Conservation (phyloP, 176 grass and related monocot genomes). For the Dactylis glomerata region DNA sequence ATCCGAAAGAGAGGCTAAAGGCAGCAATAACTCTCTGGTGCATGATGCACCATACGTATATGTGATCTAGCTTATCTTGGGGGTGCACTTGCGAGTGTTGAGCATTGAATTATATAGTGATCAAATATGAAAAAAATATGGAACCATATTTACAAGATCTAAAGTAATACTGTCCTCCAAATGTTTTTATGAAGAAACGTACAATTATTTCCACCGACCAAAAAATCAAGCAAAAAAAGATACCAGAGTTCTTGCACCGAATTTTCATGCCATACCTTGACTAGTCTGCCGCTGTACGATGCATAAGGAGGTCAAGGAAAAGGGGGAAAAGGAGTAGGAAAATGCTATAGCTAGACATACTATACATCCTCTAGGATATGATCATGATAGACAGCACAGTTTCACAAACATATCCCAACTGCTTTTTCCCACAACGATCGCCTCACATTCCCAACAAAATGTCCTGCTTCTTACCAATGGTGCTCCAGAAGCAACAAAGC, state of each 20-base stretch:
- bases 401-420: background rate
- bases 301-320: background rate
- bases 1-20: background rate
- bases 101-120: background rate
- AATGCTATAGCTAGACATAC: background rate
- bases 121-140: background rate
- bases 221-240: background rate
- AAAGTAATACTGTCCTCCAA: background rate
- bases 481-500: conserved; percentile 19
- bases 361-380: background rate
- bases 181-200: background rate
- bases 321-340: background rate
- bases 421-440: conserved; percentile 3
- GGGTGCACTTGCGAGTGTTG: background rate
- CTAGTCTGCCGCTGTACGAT: background rate
- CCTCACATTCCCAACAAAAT: background rate
- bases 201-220: background rate
- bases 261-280: background rate
- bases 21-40: background rate
- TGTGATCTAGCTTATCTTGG: background rate
- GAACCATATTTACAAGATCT: background rate
- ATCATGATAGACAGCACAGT: background rate
- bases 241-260: background rate
- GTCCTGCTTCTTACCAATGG: background rate
- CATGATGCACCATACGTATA: background rate